Evolutionary conservation across 371 early-diverging fungal genomes (phyloP), one percentile per base, ranked within the genome.

Genomic region (Zychaea mexicana): DNA sequence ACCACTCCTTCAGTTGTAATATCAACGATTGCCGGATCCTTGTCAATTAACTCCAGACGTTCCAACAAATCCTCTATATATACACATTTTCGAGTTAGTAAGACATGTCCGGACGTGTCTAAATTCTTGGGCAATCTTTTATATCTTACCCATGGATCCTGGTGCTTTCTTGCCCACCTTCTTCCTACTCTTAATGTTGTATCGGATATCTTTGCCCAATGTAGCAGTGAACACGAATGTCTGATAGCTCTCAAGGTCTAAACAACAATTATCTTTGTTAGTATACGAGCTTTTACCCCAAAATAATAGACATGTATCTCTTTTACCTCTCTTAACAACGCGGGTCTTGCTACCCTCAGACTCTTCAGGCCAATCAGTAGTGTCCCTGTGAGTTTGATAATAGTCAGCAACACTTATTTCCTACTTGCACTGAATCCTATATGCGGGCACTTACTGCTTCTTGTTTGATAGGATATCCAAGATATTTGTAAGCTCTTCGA

Each of bases 161-260:
- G 70, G 69, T 64, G 74, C 70, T 52, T 22, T 66, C 49, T 72
- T 67, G 49, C 62, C 73, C 26, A 36, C 62, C 17, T 62, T 81
- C 60, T 76, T 79, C 61, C 85, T 85, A 38, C 73, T 73, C 62
- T 84, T 79, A 17, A 82, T 70, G 53, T 84, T 76, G 66, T 85
- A 77, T 38, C 85, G 82, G 32, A 90, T 71, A 61, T 92, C 88
- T 52, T 92, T 88, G 54, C 88, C 79, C 54, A 98, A 67, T 0
- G 99, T 99, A 13, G 99, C 99, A 5, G 98, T 98, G 71, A 96
- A 99, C 54, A 99, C 87, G 66, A 98, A 91, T 0, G 95, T 98
- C 68, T 97, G 96, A 38, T 94, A 89, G 57, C 68, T 45, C n/a
- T 69, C 72, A 6, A 57, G 27, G 30, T 68, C 63, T 57, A 57